A percentile compares a stretch with the other conserved stretches of the same genome.
Evolutionary conservation across 768 basidiomycete species (phyloP).

Genomic region (Lactarius indigo): DNA sequence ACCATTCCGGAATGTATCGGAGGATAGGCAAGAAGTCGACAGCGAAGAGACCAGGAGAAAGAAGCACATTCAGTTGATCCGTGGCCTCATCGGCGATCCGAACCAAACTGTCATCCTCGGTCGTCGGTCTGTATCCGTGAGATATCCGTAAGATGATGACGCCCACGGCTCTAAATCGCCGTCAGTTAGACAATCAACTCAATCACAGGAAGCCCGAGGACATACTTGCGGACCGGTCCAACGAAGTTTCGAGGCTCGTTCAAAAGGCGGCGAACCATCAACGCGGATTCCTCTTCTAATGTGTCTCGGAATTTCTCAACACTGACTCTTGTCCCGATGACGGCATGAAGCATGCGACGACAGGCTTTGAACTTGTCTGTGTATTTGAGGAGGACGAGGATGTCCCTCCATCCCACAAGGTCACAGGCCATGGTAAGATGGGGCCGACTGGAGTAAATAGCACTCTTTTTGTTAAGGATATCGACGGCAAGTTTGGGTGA

Average conservation of each 20-base stretch:
- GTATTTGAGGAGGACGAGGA: conserved; percentile 26
- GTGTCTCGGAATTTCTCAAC: conserved; percentile 23
- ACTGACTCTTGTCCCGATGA: conserved; percentile 22
- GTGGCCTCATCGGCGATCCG: conserved; percentile 28
- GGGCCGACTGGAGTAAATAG: conserved; percentile 29
- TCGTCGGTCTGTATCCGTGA: conserved; percentile 25
- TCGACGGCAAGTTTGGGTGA: conserved; percentile 25
- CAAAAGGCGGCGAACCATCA: conserved; percentile 20
- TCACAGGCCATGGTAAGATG: conserved; percentile 26
- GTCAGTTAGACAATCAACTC: neutral
- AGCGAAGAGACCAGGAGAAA: conserved; percentile 19
- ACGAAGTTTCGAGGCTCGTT: conserved; percentile 20
- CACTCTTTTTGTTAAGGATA: conserved; percentile 30
- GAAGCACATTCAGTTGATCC: conserved; percentile 19
- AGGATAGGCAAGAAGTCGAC: conserved; percentile 29
- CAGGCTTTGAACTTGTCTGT: conserved; percentile 26
- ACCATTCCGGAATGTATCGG: conserved; percentile 27
- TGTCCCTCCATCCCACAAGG: conserved; percentile 25
- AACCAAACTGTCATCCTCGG: conserved; percentile 25
- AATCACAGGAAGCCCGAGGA: neutral
- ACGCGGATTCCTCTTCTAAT: conserved; percentile 21
- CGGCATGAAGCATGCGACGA: conserved; percentile 23
- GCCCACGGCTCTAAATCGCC: conserved; percentile 21
- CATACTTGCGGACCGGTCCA: conserved; percentile 26
- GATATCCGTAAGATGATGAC: conserved; percentile 26